Conservation (phyloP, 768 basidiomycete genomes). For the Amanita pallidorosea region DNA sequence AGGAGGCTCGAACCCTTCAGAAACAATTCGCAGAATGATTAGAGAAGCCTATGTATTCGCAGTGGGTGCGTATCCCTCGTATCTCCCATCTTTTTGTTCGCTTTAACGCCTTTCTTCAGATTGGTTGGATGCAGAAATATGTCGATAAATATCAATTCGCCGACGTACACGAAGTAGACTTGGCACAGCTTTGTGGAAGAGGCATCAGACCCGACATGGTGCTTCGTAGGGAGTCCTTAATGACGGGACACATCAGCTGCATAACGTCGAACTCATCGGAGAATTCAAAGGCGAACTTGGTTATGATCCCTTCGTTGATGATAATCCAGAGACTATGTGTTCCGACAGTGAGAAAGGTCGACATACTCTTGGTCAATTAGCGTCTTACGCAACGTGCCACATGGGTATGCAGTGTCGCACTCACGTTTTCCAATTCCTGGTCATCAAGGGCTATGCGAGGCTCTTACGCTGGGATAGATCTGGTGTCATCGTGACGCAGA, state of each 20-base stretch:
- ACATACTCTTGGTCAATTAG: background rate
- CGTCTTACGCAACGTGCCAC: background rate
- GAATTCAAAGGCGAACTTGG: background rate
- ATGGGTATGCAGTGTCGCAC: no score
- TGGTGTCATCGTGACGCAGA: background rate
- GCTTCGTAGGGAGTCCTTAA: background rate
- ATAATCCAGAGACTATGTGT: background rate
- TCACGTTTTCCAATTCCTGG: background rate
- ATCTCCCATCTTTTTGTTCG: no score
- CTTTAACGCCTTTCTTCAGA: no score
- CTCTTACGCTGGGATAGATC: background rate
- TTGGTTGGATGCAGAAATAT: no score
- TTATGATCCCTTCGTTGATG: background rate
- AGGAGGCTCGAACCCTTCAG: background rate
- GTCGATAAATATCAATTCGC: no score
- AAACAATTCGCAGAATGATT: no score
- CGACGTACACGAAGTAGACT: background rate
- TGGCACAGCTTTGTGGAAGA: background rate
- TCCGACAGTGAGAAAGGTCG: background rate
- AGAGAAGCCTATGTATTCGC: no score
- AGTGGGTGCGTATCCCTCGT: no score
- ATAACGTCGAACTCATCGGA: background rate
- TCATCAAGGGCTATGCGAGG: background rate
- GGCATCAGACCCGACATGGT: background rate
- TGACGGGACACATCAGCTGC: background rate